These are phyloP conservation scores for Dittrichia graveolens DNA, from an alignment of 129 eudicot genomes.

Conservation along the genomic window DNA sequence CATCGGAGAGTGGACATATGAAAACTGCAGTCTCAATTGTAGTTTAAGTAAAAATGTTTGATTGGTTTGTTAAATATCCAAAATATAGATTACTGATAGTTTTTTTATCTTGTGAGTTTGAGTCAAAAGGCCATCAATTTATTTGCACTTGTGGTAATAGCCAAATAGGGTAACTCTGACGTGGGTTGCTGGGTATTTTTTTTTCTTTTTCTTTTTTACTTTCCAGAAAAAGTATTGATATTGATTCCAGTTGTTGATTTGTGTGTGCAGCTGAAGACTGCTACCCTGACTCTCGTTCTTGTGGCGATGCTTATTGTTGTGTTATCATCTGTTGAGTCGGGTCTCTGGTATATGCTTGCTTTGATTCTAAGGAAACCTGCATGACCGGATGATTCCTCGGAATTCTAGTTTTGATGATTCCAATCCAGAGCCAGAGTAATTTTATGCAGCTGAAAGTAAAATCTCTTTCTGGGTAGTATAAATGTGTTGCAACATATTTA, in stretches of 20 bases:
- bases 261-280: slow-evolving; percentile 77
- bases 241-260: slow-evolving; percentile 19
- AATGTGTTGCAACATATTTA: slow-evolving; percentile 1
- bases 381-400: slow-evolving; percentile 28
- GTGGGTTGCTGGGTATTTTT: neutral
- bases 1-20: neutral
- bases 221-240: neutral
- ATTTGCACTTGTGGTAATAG: neutral
- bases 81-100: neutral
- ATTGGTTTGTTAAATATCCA: neutral
- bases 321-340: slow-evolving; percentile 78
- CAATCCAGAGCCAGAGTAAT: neutral
- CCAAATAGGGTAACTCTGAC: neutral
- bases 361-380: slow-evolving; percentile 52
- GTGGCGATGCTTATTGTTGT: slow-evolving; percentile 87
- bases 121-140: neutral
- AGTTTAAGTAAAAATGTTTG: neutral
- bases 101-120: neutral
- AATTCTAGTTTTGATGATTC: neutral
- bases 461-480: neutral
- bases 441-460: neutral
- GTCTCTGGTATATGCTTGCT: slow-evolving; percentile 69
- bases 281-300: slow-evolving; percentile 75
- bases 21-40: neutral
- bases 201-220: no score